Conservation (phyloP, 305 asterid species). For the Plantago coronopus region DNA sequence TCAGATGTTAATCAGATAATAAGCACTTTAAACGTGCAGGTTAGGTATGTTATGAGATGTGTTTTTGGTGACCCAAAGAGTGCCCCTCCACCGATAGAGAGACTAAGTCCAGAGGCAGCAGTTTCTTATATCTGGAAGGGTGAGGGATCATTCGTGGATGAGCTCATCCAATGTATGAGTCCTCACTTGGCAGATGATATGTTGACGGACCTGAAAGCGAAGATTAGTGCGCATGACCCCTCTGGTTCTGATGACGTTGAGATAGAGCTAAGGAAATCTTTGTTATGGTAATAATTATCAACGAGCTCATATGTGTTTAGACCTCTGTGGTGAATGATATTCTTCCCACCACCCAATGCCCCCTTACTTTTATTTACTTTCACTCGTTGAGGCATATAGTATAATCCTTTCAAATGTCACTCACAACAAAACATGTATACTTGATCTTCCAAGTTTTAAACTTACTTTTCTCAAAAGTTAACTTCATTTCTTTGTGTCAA, state of each 20-base stretch:
- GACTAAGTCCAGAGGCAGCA: slow-evolving; percentile 72
- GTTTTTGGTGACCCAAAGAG: slow-evolving; percentile 91
- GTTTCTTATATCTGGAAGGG: slow-evolving; percentile 83
- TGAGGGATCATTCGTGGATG: slow-evolving; percentile 92
- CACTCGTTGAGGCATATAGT: too few species aligned
- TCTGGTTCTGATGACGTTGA: slow-evolving; percentile 59
- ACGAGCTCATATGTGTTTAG: slow-evolving; percentile 4
- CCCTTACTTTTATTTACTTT: too few species aligned
- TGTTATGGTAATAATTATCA: slow-evolving; percentile 67
- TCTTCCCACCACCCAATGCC: too few species aligned
- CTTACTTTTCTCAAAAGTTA: too few species aligned
- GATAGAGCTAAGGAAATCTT: slow-evolving; percentile 65
- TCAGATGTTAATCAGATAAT: too few species aligned
- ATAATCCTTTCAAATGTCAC: too few species aligned
- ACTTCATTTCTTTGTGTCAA: neutral
- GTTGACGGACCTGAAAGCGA: slow-evolving; percentile 68
- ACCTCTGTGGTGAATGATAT: neutral
- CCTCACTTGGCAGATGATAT: slow-evolving; percentile 73
- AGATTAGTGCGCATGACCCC: slow-evolving; percentile 75
- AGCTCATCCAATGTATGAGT: slow-evolving; percentile 69
- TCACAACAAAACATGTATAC: too few species aligned
- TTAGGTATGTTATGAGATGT: slow-evolving; percentile 93
- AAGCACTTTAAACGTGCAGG: slow-evolving; percentile 54
- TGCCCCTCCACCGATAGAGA: slow-evolving; percentile 94
- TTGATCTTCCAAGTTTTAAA: too few species aligned